Conservation (phyloP, 2,329 filamentous ascomycete genomes). For the Thielaviopsis musarum region DNA sequence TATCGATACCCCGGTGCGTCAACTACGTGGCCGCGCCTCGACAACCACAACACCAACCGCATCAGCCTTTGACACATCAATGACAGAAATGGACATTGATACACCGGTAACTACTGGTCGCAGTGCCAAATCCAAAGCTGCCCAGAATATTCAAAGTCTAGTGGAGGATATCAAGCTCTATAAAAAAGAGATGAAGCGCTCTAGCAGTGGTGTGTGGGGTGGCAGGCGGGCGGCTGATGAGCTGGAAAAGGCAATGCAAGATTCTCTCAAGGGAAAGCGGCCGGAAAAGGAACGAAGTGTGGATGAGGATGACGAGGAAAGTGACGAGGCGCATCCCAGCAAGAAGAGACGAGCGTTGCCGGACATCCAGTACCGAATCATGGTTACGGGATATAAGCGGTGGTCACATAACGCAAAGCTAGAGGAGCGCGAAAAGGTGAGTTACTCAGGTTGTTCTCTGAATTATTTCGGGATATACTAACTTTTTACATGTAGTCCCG, state of each 20-base stretch:
- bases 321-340: conserved; percentile 45
- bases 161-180: conserved; percentile 78
- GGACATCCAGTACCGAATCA: conserved; percentile 43
- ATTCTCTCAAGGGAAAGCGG: conserved; percentile 13
- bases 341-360: conserved; percentile 26
- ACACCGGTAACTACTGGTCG: conserved; percentile 61
- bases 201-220: conserved; percentile 38
- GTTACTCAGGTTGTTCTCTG: conserved; percentile 18
- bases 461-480: conserved; percentile 7
- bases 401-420: conserved; percentile 61
- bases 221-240: conserved; percentile 44
- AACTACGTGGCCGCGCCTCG: not conserved
- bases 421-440: conserved; percentile 67
- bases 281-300: conserved; percentile 25
- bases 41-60: not conserved
- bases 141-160: conserved; percentile 57
- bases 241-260: conserved; percentile 30
- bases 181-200: conserved; percentile 81
- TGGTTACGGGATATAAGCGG: conserved; percentile 68
- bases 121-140: conserved; percentile 74
- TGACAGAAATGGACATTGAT: conserved; percentile 60
- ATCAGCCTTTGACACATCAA: not conserved
- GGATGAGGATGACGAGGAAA: conserved; percentile 31
- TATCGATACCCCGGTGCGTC: conserved; percentile 20
- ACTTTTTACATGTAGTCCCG: conserved; percentile 41